phyloP scores from a whole-genome alignment of 2,329 filamentous ascomycete species.

The Chaetomiaceae sp. region DNA sequence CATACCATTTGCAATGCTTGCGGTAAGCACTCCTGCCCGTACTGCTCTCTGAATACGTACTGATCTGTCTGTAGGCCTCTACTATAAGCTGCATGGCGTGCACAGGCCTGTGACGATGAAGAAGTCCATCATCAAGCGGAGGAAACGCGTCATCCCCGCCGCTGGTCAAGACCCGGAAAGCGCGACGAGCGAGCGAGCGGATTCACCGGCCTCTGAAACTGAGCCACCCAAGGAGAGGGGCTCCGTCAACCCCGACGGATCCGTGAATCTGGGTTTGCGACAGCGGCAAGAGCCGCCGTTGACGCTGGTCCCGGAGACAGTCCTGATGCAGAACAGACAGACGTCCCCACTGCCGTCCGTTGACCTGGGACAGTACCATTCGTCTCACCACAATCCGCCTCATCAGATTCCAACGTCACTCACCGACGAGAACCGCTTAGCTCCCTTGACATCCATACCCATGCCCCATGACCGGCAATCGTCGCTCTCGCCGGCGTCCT shows the following conservation, averaged over 20 bases:
- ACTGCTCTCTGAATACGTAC: background rate
- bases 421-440: conserved; percentile 54
- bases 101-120: conserved; percentile 98
- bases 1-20: conserved; percentile 99
- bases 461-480: conserved; percentile 47
- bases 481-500: conserved; percentile 57
- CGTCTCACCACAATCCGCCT: conserved; percentile 37
- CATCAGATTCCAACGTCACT: conserved; percentile 41
- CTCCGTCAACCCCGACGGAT: conserved; percentile 59
- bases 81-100: conserved; percentile 92
- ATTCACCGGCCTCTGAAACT: conserved; percentile 36
- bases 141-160: conserved; percentile 89
- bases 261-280: conserved; percentile 57
- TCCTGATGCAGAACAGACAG: conserved; percentile 40
- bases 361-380: conserved; percentile 51
- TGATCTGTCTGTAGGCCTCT: conserved; percentile 61
- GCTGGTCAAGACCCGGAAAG: conserved; percentile 40
- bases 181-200: conserved; percentile 45
- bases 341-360: conserved; percentile 40
- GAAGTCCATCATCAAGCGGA: conserved; percentile 91
- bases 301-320: conserved; percentile 45
- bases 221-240: conserved; percentile 45
- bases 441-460: conserved; percentile 49
- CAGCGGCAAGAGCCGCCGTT: conserved; percentile 43
- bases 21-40: conserved; percentile 55